Evolutionary conservation across 106 monocot species (phyloP), one percentile per base, ranked within the genome.

Genomic region (Dendrobium nobile): DNA sequence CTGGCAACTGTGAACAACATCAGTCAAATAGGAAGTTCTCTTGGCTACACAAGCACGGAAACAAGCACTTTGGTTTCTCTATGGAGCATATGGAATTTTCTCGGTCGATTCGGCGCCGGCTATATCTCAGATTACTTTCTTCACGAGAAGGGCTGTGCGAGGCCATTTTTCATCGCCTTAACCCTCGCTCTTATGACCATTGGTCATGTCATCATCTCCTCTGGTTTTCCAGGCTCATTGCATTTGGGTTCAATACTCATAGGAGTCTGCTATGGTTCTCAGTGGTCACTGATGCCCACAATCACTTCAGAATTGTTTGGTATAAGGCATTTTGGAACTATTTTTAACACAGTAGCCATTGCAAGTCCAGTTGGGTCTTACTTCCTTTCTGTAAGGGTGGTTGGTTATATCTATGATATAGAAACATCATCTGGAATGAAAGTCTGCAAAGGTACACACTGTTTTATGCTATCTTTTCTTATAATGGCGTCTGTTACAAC

Each of bases 61-160:
- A 88, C 88, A 2, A 82, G 78, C 73, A 90, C 89, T 0, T 76
- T 95, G 82, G 88, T 95, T 1, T 99, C 99, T 27, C 74, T 99
- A 1, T 99, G 95, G 95, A 99, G 95, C 77, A 93, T 99, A 81
- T 99, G 99, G 95, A 99, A 99, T 61, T 99, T 95, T 81, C 84
- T 91, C 0, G 99, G 99, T 2, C 91, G 95, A 8, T 95, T 95
- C 54, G 88, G 89, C 4, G 82, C 77, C 0, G 99, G 99, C n/a
- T 91, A 90, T 55, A 54, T 87, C 0, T 95, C 95, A 1, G 95
- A 99, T 81, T 85, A 91, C 61, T 89, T 95, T 33, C 88, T 95
- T 33, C 83, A 47, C 5, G 28, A 54, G 19, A 65, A 61, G 77
- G 91, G 92, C 8, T 84, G 75, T 45, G 78, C 89, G 1, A 78